Percentiles rank a stretch among this genome's conserved stretches.
Conservation (phyloP, 2,329 filamentous ascomycete genomes). For the Venturia carpophila region DNA sequence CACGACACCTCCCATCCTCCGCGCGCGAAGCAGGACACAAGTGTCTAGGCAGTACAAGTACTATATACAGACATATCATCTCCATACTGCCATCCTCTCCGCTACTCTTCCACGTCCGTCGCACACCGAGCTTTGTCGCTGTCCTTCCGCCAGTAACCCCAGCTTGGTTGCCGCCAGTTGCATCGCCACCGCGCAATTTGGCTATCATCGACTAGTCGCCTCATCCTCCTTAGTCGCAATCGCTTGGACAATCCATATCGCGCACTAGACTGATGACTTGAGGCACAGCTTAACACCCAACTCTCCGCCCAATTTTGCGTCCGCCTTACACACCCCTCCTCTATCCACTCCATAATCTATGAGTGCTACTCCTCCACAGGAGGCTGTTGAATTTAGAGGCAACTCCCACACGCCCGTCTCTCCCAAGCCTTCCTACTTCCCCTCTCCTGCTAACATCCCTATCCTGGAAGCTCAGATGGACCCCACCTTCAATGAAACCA, state of each 20-base stretch:
- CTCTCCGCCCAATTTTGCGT: background rate
- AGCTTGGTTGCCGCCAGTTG: background rate
- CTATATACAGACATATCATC: background rate
- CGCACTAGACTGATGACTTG: slow-evolving; percentile 2
- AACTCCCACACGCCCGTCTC: slow-evolving; percentile 62
- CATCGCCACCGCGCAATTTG: background rate
- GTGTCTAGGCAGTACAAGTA: background rate
- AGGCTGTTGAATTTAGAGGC: slow-evolving; percentile 53
- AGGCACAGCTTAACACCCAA: background rate
- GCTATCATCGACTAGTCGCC: background rate
- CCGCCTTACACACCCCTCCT: background rate
- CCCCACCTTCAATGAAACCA: slow-evolving; percentile 55
- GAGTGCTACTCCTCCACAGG: slow-evolving; percentile 48
- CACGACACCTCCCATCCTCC: background rate
- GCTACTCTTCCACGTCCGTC: background rate
- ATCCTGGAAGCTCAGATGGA: slow-evolving; percentile 66
- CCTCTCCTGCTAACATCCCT: slow-evolving; percentile 61
- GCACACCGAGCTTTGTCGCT: background rate
- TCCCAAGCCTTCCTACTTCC: slow-evolving; percentile 60
- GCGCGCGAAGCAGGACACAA: background rate
- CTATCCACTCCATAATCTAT: slow-evolving; percentile 32
- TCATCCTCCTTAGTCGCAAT: background rate
- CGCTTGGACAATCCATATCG: background rate
- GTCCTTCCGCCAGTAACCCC: no score
- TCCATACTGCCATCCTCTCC: background rate